phyloP scores from a whole-genome alignment of 352 stramenopile species.

The Phytophthora podocarpi region DNA sequence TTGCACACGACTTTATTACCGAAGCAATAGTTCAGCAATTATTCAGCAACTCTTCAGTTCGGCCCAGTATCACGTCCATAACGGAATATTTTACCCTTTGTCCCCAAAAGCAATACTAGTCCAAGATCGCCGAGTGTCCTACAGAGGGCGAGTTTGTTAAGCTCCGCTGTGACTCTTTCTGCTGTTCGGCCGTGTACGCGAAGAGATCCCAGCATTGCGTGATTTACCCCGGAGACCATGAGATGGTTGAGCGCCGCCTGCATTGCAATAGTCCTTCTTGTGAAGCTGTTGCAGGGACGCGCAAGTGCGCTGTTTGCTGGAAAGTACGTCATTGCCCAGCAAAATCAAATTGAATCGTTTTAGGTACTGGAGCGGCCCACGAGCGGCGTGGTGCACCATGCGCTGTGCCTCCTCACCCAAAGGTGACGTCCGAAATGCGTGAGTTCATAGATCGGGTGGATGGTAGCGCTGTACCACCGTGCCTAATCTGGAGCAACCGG shows the following conservation, averaged over 20 bases:
- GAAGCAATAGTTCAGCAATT: too few species aligned
- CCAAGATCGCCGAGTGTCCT: neutral
- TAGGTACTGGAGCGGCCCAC: neutral
- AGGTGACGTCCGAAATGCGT: conserved; percentile 5
- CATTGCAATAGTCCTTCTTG: conserved; percentile 7
- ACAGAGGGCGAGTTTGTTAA: neutral
- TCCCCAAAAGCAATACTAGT: neutral
- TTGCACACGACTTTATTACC: too few species aligned
- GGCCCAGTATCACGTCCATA: too few species aligned
- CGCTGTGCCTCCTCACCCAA: neutral
- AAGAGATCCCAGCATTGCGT: neutral
- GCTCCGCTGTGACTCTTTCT: conserved; percentile 5
- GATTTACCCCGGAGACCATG: conserved; percentile 4
- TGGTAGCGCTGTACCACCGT: neutral
- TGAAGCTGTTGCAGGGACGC: neutral
- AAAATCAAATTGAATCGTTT: neutral
- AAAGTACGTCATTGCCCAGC: neutral
- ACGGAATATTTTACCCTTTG: too few species aligned
- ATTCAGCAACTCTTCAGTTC: too few species aligned
- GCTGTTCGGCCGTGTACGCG: neutral
- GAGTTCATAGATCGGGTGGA: conserved; percentile 11
- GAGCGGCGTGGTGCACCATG: neutral
- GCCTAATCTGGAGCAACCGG: conserved; percentile 5
- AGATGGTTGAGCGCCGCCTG: conserved; percentile 8
- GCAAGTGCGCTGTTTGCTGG: conserved; percentile 2